Conservation (phyloP, 208 protist genomes). For the Acanthamoeba royreba region DNA sequence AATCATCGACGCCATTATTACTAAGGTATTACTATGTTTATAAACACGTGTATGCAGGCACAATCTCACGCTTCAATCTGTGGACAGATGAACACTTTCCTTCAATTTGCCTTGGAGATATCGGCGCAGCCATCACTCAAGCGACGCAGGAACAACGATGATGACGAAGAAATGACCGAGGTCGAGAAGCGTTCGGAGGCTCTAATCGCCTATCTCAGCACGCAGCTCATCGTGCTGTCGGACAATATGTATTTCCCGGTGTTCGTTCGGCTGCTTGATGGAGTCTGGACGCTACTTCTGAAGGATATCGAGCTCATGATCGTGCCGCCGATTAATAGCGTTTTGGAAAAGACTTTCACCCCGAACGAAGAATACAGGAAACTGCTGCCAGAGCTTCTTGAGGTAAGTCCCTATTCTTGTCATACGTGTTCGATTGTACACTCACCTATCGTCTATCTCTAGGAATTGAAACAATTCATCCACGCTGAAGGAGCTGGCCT, state of each 20-base stretch:
- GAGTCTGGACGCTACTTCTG: background rate
- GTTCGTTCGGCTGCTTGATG: background rate
- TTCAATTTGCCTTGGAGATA: conserved; percentile 19
- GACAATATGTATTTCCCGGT: conserved; percentile 12
- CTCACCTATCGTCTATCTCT: background rate
- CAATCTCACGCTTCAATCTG: background rate
- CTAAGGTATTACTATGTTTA: background rate
- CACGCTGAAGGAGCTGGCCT: conserved; percentile 6
- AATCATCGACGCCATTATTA: conserved; percentile 30
- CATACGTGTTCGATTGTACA: background rate
- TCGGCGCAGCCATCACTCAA: conserved; percentile 9
- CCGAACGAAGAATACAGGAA: background rate
- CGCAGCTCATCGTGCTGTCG: conserved; percentile 29
- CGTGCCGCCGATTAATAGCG: background rate
- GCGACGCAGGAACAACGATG: background rate
- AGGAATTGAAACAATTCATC: conserved; percentile 25
- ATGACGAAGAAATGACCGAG: conserved; percentile 30
- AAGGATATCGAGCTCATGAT: conserved; percentile 12
- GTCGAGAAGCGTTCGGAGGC: conserved; percentile 14
- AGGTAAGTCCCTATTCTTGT: background rate
- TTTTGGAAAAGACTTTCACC: background rate
- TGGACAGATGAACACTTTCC: conserved; percentile 13
- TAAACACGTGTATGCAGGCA: background rate
- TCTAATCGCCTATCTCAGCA: conserved; percentile 32
- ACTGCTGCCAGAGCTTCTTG: background rate